These are phyloP conservation scores for Fraxinus latifolia DNA, from an alignment of 305 asterid genomes.

Conservation along the genomic window DNA sequence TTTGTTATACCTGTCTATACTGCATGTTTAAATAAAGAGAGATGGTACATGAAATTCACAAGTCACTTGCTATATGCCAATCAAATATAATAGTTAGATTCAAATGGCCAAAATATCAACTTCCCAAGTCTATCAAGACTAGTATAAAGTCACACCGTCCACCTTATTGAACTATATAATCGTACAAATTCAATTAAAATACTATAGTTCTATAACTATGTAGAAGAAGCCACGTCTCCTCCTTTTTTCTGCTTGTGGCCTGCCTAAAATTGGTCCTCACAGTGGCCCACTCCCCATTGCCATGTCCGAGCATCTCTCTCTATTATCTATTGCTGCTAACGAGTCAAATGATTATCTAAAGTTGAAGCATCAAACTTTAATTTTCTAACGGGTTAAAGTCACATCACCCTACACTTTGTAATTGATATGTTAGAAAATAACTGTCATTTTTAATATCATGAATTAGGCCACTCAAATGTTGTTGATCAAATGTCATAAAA, in stretches of 20 bases:
- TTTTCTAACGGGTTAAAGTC: neutral
- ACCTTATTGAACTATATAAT: neutral
- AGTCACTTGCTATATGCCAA: neutral
- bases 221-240: slow-evolving; percentile 8
- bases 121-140: neutral
- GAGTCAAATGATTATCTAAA: neutral
- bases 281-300: neutral
- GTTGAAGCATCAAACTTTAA: neutral
- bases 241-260: neutral
- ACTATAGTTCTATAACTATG: neutral
- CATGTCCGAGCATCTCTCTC: neutral
- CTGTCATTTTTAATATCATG: neutral
- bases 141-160: neutral
- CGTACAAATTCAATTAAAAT: neutral
- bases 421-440: neutral
- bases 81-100: slow-evolving; percentile 1
- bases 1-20: neutral
- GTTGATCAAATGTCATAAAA: neutral
- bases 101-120: neutral
- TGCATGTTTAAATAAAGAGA: neutral
- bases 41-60: neutral
- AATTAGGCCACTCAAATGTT: neutral
- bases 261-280: slow-evolving; percentile 1
- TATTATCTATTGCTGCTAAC: neutral
- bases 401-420: neutral